phyloP scores from a whole-genome alignment of 2,329 filamentous ascomycete species.

The Xylaria digitata region DNA sequence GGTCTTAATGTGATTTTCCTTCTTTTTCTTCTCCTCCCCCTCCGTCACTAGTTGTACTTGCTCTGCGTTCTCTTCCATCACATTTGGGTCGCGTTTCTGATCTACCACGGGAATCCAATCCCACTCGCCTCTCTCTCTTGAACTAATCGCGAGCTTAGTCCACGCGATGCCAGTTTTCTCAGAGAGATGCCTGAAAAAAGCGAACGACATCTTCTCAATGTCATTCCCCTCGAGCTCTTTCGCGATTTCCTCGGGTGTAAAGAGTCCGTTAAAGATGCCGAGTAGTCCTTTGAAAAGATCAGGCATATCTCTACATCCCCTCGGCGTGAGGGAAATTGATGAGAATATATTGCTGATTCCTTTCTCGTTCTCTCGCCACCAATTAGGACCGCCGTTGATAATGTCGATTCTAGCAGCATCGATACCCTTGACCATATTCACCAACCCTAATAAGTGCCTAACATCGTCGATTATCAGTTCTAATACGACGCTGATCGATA shows the following conservation, averaged over 20 bases:
- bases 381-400: conserved; percentile 48
- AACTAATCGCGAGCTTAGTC: conserved; percentile 48
- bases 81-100: conserved; percentile 31
- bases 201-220: conserved; percentile 43
- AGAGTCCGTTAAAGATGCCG: conserved; percentile 46
- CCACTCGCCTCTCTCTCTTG: conserved; percentile 42
- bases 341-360: conserved; percentile 52
- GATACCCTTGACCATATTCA: conserved; percentile 43
- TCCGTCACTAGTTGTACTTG: not conserved
- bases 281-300: conserved; percentile 47
- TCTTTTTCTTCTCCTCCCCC: not conserved
- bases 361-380: conserved; percentile 50
- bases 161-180: conserved; percentile 44
- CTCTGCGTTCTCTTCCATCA: not conserved
- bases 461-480: conserved; percentile 43
- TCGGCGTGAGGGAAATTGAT: conserved; percentile 47
- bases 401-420: conserved; percentile 42
- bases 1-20: conserved; percentile 39
- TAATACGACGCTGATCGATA: conserved; percentile 40
- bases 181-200: conserved; percentile 47
- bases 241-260: conserved; percentile 41
- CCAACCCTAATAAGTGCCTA: conserved; percentile 30
- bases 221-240: conserved; percentile 22
- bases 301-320: conserved; percentile 36
- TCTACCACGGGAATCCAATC: conserved; percentile 47